phyloP scores from a whole-genome alignment of 2,329 filamentous ascomycete species.

The Fusarium mangiferae region DNA sequence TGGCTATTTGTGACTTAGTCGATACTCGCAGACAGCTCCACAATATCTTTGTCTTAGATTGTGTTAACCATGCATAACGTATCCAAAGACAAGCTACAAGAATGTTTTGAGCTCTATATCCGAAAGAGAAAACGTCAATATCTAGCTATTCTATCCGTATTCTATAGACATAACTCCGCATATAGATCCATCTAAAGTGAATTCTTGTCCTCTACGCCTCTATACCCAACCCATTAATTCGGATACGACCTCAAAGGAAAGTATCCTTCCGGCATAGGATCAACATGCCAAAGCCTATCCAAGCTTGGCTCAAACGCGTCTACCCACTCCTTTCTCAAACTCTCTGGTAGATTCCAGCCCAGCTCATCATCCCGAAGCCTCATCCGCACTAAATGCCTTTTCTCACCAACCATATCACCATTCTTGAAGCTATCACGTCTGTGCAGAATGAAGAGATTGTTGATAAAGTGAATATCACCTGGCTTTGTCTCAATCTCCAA shows the following conservation, averaged over 20 bases:
- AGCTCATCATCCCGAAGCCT: slow-evolving; percentile 62
- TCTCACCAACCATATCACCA: neutral
- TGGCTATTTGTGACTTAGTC: fast-evolving
- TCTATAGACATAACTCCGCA: neutral
- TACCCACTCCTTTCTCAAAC: slow-evolving; percentile 61
- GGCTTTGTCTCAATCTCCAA: slow-evolving; percentile 64
- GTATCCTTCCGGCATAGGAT: slow-evolving; percentile 67
- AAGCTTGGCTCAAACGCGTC: slow-evolving; percentile 58
- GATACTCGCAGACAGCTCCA: fast-evolving
- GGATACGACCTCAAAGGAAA: slow-evolving; percentile 64
- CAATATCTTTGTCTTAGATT: neutral
- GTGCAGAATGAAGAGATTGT: slow-evolving; percentile 70
- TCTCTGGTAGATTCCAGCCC: slow-evolving; percentile 62
- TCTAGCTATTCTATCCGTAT: no score
- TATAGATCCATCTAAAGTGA: fast-evolving
- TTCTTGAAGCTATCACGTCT: slow-evolving; percentile 50
- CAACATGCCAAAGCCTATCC: slow-evolving; percentile 63
- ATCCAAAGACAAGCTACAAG: neutral
- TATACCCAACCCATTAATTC: no score
- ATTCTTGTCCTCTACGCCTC: no score
- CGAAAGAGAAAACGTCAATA: neutral
- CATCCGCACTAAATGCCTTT: slow-evolving; percentile 68
- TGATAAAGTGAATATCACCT: slow-evolving; percentile 72
- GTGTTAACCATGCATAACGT: fast-evolving
- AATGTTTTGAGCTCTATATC: neutral